Evolutionary conservation across 148 eudicot species (phyloP), one percentile per base, ranked within the genome.

Genomic region (Fagopyrum esculentum): DNA sequence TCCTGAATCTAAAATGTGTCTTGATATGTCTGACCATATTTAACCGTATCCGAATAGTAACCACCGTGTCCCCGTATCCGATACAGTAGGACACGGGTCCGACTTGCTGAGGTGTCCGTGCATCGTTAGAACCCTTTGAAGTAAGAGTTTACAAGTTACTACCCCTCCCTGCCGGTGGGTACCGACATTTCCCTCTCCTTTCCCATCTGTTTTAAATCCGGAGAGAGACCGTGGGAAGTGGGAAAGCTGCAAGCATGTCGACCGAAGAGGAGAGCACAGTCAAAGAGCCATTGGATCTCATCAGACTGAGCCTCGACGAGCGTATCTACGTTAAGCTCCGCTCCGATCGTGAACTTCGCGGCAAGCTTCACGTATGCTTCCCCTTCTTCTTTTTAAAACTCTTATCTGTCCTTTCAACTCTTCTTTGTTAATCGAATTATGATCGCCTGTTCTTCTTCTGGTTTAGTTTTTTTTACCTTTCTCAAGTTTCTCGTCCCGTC

Each of bases 281-380:
- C 22, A 85, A 82, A 75, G 87, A 85, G 78, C 87, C 87, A 0
- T 73, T 85, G 19, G 87, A 85, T 74, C 84, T 85, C 51, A 85
- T 85, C 5, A 78, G 87, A 22, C 87, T 85, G 10, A 82, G 85
- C 29, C 85, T 85, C 4, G 87, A 85, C 73, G 87, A 85, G 63
- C 87, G 87, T 55, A 85, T 85, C 76, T 85, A 85, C 77, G 87
- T 85, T 78, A 85, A 85, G 73, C 87, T 85, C 69, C 87, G 87
- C 50, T 85, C 87, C 71, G 87, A 85, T 64, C 87, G 87, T 13
- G 87, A 85, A 82, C 87, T 85, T 54, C 87, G 85, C 61, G 85
- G 87, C 77, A 85, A 85, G 51, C 87, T 85, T 69, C 87, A 85
- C 43, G 87, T 84, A 74, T 49, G 59, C 30, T 45, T 69, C 16